Percentiles rank a stretch among this genome's conserved stretches.
phyloP scores from a whole-genome alignment of 179 eudicot species.

The Patellifolia procumbens region DNA sequence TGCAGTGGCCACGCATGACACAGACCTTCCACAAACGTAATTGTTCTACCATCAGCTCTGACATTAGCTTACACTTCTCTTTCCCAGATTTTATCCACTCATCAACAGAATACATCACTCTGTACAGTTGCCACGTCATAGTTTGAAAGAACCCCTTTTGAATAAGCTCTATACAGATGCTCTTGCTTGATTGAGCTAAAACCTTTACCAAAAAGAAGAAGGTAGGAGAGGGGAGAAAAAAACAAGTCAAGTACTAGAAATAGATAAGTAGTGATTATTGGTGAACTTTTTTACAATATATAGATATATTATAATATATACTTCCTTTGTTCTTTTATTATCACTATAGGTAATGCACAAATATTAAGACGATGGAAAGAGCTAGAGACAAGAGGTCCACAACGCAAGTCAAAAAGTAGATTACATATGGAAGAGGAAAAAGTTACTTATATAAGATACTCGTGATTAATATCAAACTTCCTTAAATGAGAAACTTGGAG shows the following conservation, averaged over 20 bases:
- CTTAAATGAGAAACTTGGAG: no score
- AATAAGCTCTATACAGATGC: slow-evolving; percentile 53
- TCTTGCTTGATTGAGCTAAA: slow-evolving; percentile 67
- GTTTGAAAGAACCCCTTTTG: slow-evolving; percentile 59
- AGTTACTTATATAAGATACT: no score
- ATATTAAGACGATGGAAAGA: no score
- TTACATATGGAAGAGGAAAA: no score
- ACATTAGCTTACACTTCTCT: slow-evolving; percentile 60
- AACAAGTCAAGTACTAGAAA: slow-evolving; percentile 9
- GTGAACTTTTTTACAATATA: no score
- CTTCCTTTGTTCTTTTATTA: no score
- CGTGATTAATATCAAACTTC: no score
- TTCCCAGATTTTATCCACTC: slow-evolving; percentile 68
- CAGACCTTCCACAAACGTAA: slow-evolving; percentile 90
- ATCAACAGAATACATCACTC: slow-evolving; percentile 48
- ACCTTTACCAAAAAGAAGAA: slow-evolving; percentile 40
- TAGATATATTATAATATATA: no score
- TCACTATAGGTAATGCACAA: no score
- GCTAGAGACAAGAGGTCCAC: no score
- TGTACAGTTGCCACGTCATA: slow-evolving; percentile 69
- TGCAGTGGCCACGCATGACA: slow-evolving; percentile 60
- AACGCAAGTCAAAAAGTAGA: no score
- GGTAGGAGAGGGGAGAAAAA: slow-evolving; percentile 8
- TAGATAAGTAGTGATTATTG: no score
- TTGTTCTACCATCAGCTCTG: slow-evolving; percentile 70